Evolutionary conservation across 2,329 filamentous ascomycete genomes (phyloP), one percentile per base, ranked within the genome.

Genomic region (Gaeumannomyces sp.): DNA sequence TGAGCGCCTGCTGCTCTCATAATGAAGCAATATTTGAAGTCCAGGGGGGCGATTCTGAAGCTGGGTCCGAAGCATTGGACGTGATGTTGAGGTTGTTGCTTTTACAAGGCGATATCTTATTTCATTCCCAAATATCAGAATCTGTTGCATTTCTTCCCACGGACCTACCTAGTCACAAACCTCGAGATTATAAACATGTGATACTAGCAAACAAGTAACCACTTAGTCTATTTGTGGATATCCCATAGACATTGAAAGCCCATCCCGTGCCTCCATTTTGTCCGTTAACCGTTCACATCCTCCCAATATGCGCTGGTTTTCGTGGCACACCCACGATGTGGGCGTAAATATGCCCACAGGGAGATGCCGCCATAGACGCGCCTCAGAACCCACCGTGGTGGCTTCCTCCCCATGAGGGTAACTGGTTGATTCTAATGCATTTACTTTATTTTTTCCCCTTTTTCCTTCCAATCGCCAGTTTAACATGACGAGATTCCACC

Each of bases 361-460:
- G 10, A 14, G 14, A 53, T 53, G 22, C 10, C 22, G 6, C 22
- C 19, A 2, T n/a, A 53, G 19, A 53, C 45, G 8, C 22, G 22
- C 22, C 45, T 11, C 22, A 53, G 45, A n/a, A 53, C 22, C 22
- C n/a, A 2, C 16, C 35, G 14, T 6, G 14, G 35, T 38, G 35
- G 14, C 19, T 38, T 38, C 35, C 14, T 38, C 35, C 45, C 45
- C 7, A 19, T 53, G 19, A n/a, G 45, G 45, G 45, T n/a, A 7
- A 53, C 45, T 53, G 45, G 22, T n/a, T 53, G 45, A 53, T 53
- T 53, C 45, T 53, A 53, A n/a, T 53, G 45, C 45, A n/a, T 53
- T 53, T 59, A 38, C 38, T 61, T 13, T 33, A 22, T 57, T 59
- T 58, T 28, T n/a, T n/a, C n/a, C 2, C 60, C 45, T 60, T 38